Evolutionary conservation across 1,284 basidiomycete genomes (phyloP).

Genomic region (Golubevia pallescens): DNA sequence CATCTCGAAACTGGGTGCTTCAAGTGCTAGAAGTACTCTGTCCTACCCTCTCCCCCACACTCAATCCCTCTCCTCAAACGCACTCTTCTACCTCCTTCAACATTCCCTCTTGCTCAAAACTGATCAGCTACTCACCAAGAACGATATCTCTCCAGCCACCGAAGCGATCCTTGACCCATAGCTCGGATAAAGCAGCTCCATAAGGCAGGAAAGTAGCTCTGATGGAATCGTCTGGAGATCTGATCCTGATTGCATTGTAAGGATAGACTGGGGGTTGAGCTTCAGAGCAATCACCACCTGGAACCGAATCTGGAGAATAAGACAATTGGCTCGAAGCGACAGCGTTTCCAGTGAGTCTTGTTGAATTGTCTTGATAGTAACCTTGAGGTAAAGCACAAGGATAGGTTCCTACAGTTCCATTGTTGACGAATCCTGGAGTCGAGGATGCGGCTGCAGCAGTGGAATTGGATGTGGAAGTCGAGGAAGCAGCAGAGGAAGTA

Average conservation of each 20-base stretch:
- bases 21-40: too few species aligned
- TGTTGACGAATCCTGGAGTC: conserved; percentile 48
- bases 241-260: conserved; percentile 38
- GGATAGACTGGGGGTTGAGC: conserved; percentile 39
- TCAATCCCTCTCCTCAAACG: too few species aligned
- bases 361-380: neutral
- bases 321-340: too few species aligned
- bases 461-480: conserved; percentile 1
- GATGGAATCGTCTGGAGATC: conserved; percentile 44
- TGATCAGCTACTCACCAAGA: conserved; percentile 9
- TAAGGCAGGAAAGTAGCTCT: conserved; percentile 47
- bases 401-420: conserved; percentile 38
- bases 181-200: conserved; percentile 31
- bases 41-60: too few species aligned
- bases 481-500: too few species aligned
- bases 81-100: too few species aligned
- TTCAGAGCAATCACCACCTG: conserved; percentile 8
- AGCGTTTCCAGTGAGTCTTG: neutral
- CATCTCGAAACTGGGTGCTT: too few species aligned
- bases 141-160: conserved; percentile 44
- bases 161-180: conserved; percentile 50
- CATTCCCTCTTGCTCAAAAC: too few species aligned
- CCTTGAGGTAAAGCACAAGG: conserved; percentile 11
- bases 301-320: neutral
- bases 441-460: conserved; percentile 1